These are phyloP conservation scores for Nakazawaea ambrosiae DNA, from an alignment of 805 yeast genomes.

Conservation along the genomic window DNA sequence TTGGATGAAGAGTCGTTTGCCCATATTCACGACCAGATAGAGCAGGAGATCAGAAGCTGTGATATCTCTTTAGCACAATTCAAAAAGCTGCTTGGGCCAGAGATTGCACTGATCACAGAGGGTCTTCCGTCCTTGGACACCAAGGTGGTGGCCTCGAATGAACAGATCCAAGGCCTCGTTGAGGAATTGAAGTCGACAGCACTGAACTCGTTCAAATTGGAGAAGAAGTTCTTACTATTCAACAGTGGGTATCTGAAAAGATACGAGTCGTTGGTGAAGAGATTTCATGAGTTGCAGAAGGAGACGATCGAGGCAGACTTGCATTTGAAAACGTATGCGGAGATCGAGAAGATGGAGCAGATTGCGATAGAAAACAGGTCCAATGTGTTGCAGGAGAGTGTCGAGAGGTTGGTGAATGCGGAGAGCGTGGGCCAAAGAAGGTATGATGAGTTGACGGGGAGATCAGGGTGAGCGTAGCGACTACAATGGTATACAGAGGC, in stretches of 20 bases:
- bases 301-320: conserved; percentile 10
- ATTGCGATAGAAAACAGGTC: conserved; percentile 11
- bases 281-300: conserved; percentile 14
- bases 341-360: conserved; percentile 11
- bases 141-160: not conserved
- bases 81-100: not conserved
- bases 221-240: conserved; percentile 20
- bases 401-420: conserved; percentile 11
- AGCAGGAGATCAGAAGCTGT: not conserved
- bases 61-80: not conserved
- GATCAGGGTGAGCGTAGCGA: too few relatives aligned
- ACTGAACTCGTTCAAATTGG: conserved; percentile 20
- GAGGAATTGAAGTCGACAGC: conserved; percentile 12
- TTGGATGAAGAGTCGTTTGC: conserved; percentile 22
- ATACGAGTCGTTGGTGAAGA: conserved; percentile 15
- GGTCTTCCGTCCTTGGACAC: not conserved
- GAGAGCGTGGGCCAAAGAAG: conserved; percentile 13
- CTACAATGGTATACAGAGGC: too few relatives aligned
- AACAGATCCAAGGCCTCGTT: conserved; percentile 10
- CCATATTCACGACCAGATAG: not conserved
- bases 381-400: conserved; percentile 9
- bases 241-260: conserved; percentile 29
- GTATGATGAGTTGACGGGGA: conserved; percentile 9
- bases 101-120: not conserved
- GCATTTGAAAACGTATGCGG: conserved; percentile 12